These are phyloP conservation scores for Picea abies DNA, from an alignment of 83 land plant species.

Conservation along the genomic window DNA sequence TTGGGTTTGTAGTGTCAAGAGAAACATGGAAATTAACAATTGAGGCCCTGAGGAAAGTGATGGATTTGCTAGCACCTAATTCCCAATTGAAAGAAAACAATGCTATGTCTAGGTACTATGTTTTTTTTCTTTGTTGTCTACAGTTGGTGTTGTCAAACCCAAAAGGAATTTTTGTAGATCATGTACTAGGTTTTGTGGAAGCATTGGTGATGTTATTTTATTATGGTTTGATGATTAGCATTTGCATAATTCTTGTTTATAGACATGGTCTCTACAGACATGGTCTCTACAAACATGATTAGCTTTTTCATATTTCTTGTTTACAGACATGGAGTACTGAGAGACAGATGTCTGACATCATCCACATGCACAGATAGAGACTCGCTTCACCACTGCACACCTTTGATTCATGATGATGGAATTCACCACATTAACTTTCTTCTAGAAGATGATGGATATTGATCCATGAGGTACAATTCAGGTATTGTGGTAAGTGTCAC, in stretches of 20 bases:
- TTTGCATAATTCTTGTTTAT: slow-evolving; percentile 8
- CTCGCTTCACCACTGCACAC: too few species aligned
- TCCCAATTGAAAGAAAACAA: slow-evolving; percentile 39
- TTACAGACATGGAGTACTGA: too few species aligned
- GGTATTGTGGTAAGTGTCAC: too few species aligned
- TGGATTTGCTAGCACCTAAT: slow-evolving; percentile 49
- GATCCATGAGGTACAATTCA: too few species aligned
- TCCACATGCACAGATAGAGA: too few species aligned
- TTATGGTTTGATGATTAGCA: too few species aligned
- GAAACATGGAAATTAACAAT: slow-evolving; percentile 54
- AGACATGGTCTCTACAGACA: not conserved
- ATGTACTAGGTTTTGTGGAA: slow-evolving; percentile 75
- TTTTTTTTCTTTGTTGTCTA: slow-evolving; percentile 61
- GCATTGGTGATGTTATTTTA: slow-evolving; percentile 58
- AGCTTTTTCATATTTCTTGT: too few species aligned
- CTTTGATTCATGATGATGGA: too few species aligned
- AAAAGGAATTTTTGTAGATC: slow-evolving; percentile 69
- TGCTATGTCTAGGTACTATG: slow-evolving; percentile 70
- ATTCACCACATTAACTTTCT: too few species aligned
- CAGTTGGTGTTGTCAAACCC: slow-evolving; percentile 71
- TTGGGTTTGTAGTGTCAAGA: slow-evolving; percentile 42
- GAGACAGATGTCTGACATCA: too few species aligned
- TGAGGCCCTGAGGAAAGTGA: slow-evolving; percentile 53
- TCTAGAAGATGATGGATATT: too few species aligned
- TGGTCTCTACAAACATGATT: too few species aligned